Conservation (phyloP, 2,329 filamentous ascomycete genomes). For the Colletotrichum lini region DNA sequence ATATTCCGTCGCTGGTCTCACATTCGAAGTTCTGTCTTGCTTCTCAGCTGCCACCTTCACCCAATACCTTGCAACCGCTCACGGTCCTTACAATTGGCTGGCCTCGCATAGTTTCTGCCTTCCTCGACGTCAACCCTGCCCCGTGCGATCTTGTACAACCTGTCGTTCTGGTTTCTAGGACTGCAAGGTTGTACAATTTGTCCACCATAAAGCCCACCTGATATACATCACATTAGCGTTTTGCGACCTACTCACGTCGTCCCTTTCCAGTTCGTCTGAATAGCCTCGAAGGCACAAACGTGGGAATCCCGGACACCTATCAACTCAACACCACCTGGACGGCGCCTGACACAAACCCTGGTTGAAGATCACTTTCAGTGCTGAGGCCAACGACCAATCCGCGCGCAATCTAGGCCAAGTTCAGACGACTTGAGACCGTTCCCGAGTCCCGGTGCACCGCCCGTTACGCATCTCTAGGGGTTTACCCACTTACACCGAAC, state of each 20-base stretch:
- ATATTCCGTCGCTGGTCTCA: conserved; percentile 28
- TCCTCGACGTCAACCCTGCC: conserved; percentile 19
- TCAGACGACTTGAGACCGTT: conserved; percentile 42
- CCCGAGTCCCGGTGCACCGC: conserved; percentile 36
- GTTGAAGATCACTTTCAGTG: conserved; percentile 37
- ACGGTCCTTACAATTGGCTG: conserved; percentile 9
- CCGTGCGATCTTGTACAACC: background rate
- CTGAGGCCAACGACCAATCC: conserved; percentile 10
- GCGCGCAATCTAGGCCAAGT: conserved; percentile 13
- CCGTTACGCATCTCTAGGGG: conserved; percentile 28
- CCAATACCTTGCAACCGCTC: conserved; percentile 1
- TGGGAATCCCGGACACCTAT: conserved; percentile 11
- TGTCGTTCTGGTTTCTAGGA: background rate
- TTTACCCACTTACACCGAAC: conserved; percentile 27
- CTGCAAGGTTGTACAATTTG: conserved; percentile 4
- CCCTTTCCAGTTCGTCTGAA: conserved; percentile 23
- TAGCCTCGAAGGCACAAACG: conserved; percentile 12
- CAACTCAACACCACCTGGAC: conserved; percentile 27
- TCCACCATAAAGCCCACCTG: background rate
- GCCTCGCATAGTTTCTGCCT: conserved; percentile 7
- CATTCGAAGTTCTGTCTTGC: conserved; percentile 30
- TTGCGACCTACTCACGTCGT: conserved; percentile 17
- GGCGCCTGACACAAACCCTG: conserved; percentile 38
- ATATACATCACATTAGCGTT: background rate
- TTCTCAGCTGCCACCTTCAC: conserved; percentile 34